A percentile compares a stretch with the other conserved stretches of the same genome.
These are phyloP conservation scores for Anastatica hierochuntica DNA, from an alignment of 345 rosid genomes.

Conservation along the genomic window DNA sequence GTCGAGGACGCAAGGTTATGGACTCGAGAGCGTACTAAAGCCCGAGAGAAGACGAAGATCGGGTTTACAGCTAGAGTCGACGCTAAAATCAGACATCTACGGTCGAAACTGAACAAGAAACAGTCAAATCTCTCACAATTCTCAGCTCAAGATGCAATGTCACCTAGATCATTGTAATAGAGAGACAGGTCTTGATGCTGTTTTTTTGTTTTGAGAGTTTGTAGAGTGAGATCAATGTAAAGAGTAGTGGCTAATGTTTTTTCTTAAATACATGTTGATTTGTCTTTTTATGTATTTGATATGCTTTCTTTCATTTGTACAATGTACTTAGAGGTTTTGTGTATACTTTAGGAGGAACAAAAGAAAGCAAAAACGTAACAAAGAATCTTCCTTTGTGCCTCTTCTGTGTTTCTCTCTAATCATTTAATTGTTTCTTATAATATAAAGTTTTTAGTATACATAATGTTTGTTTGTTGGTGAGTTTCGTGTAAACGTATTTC, in stretches of 20 bases:
- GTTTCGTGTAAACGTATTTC: too few species aligned
- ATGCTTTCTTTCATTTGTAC: not conserved
- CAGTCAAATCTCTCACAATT: slow-evolving; percentile 28
- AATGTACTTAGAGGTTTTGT: slow-evolving; percentile 23
- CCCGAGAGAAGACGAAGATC: slow-evolving; percentile 83
- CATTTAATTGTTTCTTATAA: too few species aligned
- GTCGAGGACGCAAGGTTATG: slow-evolving; percentile 69
- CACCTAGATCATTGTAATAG: slow-evolving; percentile 31
- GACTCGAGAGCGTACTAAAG: slow-evolving; percentile 84
- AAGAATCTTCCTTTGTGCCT: slow-evolving; percentile 1
- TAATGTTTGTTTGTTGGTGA: too few species aligned
- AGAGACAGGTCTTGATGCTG: slow-evolving; percentile 23
- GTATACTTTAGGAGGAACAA: slow-evolving; percentile 16
- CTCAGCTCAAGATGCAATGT: slow-evolving; percentile 25
- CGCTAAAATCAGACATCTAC: slow-evolving; percentile 73
- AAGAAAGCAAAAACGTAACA: slow-evolving; percentile 17
- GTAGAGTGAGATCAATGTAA: slow-evolving; percentile 21
- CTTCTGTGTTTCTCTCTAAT: not conserved
- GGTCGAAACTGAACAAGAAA: slow-evolving; percentile 62
- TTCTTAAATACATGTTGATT: slow-evolving; percentile 2
- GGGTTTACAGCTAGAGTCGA: slow-evolving; percentile 93
- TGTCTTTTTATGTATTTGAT: not conserved
- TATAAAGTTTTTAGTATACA: too few species aligned
- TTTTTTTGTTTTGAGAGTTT: slow-evolving; percentile 30
- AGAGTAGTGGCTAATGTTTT: slow-evolving; percentile 25